These are phyloP conservation scores for Boeremia exigua DNA, from an alignment of 2,329 filamentous ascomycete species.

Conservation along the genomic window DNA sequence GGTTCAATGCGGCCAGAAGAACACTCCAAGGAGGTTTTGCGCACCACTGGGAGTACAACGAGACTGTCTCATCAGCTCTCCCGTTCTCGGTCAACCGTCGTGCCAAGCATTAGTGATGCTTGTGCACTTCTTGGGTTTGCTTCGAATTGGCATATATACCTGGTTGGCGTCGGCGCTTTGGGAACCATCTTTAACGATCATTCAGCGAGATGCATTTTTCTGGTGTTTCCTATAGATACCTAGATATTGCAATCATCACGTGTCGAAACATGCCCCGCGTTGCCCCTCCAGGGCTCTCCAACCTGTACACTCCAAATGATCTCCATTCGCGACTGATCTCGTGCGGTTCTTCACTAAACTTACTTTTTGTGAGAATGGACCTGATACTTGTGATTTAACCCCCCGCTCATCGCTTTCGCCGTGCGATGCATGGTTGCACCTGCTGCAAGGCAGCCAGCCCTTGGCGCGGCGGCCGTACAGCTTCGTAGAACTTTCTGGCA, in stretches of 20 bases:
- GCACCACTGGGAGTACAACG: constrained; percentile 48
- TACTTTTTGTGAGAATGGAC: too few relatives aligned
- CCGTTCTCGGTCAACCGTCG: constrained; percentile 33
- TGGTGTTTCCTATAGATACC: not conserved
- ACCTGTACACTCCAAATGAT: constrained; percentile 15
- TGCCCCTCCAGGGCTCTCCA: constrained; percentile 30
- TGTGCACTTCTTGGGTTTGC: not conserved
- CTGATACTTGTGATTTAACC: not conserved
- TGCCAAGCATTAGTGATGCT: constrained; percentile 14
- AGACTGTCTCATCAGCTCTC: constrained; percentile 40
- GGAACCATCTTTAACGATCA: not conserved
- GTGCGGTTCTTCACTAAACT: not conserved
- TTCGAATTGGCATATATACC: constrained; percentile 16
- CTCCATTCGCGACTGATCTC: not conserved
- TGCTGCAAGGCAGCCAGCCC: constrained; percentile 22
- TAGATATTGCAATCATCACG: not conserved
- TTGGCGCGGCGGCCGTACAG: constrained; percentile 26
- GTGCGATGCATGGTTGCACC: constrained; percentile 3
- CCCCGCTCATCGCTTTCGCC: not conserved
- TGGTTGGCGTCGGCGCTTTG: constrained; percentile 14
- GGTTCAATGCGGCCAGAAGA: constrained; percentile 66
- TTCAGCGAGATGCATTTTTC: not conserved
- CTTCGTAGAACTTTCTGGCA: constrained; percentile 46
- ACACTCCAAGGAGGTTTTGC: constrained; percentile 58
- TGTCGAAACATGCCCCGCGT: constrained; percentile 27